A percentile compares a stretch with the other conserved stretches of the same genome.
phyloP scores from a whole-genome alignment of 768 basidiomycete species.

The Boletus vinaceobasis region DNA sequence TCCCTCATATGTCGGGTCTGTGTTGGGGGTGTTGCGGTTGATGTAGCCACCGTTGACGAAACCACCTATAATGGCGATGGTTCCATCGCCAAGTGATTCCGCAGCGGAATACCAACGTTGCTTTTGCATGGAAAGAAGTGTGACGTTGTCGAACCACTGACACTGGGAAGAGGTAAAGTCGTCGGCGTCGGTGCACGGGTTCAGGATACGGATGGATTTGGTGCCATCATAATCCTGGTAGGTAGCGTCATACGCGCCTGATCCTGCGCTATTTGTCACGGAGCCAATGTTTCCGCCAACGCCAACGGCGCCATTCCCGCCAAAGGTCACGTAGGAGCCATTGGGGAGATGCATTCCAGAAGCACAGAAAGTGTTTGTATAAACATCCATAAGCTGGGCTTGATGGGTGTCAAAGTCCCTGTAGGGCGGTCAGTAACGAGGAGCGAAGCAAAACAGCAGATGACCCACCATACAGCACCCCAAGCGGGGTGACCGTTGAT shows the following conservation, averaged over 20 bases:
- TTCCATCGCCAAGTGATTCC: slow-evolving; percentile 73
- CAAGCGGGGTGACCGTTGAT: slow-evolving; percentile 72
- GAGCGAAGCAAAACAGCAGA: background rate
- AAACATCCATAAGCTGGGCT: slow-evolving; percentile 34
- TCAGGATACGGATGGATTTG: slow-evolving; percentile 75
- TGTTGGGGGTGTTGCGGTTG: slow-evolving; percentile 70
- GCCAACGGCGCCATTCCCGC: slow-evolving; percentile 74
- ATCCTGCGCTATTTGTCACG: slow-evolving; percentile 41
- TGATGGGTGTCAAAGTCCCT: slow-evolving; percentile 25
- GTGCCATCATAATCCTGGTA: slow-evolving; percentile 83
- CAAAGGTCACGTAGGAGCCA: slow-evolving; percentile 70
- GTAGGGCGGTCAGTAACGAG: background rate
- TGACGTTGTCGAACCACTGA: slow-evolving; percentile 70
- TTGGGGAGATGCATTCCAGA: slow-evolving; percentile 82
- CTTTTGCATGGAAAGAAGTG: slow-evolving; percentile 60
- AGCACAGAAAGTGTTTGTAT: slow-evolving; percentile 75
- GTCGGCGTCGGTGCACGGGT: slow-evolving; percentile 58
- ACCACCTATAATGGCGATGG: slow-evolving; percentile 76
- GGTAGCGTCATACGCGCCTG: slow-evolving; percentile 55
- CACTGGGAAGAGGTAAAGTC: slow-evolving; percentile 51
- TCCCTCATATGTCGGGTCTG: slow-evolving; percentile 58
- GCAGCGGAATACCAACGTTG: slow-evolving; percentile 78
- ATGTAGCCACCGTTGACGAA: slow-evolving; percentile 77
- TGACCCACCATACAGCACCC: slow-evolving; percentile 60
- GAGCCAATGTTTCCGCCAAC: slow-evolving; percentile 60